Evolutionary conservation across 2,329 filamentous ascomycete species (phyloP).

Genomic region (Conoideocrella luteorostrata): DNA sequence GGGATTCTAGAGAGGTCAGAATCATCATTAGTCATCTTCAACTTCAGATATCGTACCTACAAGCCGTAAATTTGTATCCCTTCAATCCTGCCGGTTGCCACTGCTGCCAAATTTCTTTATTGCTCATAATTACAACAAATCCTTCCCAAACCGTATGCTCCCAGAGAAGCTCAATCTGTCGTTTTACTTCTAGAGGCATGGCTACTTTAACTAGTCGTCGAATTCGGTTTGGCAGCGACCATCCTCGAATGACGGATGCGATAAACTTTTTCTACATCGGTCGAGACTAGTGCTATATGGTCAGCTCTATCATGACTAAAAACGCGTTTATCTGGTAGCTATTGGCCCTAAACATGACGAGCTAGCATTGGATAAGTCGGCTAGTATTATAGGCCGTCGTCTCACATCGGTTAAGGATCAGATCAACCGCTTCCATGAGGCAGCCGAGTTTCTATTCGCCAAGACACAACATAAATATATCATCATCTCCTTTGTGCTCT

Average conservation of each 20-base stretch:
- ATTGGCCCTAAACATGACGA: too few species aligned
- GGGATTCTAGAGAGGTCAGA: too few species aligned
- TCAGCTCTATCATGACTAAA: background rate
- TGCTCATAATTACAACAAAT: background rate
- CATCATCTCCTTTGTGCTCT: too few species aligned
- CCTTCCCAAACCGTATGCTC: background rate
- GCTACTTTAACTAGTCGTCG: background rate
- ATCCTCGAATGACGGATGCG: background rate
- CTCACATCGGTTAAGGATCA: background rate
- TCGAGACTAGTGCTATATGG: background rate
- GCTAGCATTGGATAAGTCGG: background rate
- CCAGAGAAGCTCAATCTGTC: background rate
- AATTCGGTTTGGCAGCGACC: background rate
- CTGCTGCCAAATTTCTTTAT: background rate
- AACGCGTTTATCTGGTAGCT: background rate
- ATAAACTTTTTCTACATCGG: slow-evolving; percentile 1
- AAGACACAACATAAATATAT: too few species aligned
- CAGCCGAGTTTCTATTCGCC: background rate
- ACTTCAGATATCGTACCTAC: background rate
- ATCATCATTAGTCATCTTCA: too few species aligned
- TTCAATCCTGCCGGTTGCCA: too few species aligned
- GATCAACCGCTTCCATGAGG: background rate
- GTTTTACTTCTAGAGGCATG: background rate
- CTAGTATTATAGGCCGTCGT: background rate
- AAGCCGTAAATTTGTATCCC: background rate